phyloP scores from a whole-genome alignment of 2,329 filamentous ascomycete species.

The Diaporthe humulicola region DNA sequence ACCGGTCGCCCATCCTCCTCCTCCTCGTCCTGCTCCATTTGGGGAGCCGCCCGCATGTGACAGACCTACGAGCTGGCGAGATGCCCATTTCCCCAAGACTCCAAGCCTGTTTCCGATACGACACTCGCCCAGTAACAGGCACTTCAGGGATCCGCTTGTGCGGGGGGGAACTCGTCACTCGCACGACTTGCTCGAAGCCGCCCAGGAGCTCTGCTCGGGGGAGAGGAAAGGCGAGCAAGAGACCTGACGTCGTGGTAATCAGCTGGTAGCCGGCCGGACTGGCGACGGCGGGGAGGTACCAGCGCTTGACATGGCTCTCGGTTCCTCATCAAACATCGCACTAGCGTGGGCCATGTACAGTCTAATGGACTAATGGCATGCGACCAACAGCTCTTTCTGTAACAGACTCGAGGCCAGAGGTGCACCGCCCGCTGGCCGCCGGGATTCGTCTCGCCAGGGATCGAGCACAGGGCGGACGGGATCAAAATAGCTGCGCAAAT shows the following conservation, averaged over 20 bases:
- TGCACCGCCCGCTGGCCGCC: conserved; percentile 15
- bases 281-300: conserved; percentile 1
- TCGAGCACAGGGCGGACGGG: neutral
- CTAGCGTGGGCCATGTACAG: conserved; percentile 10
- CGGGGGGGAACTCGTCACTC: conserved; percentile 15
- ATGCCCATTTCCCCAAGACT: conserved; percentile 24
- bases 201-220: conserved; percentile 14
- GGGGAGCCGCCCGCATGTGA: conserved; percentile 25
- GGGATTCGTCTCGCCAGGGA: conserved; percentile 19
- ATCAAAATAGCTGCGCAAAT: conserved; percentile 33
- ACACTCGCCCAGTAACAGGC: conserved; percentile 20
- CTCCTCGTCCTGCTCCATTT: neutral
- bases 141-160: conserved; percentile 17
- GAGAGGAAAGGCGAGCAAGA: conserved; percentile 24
- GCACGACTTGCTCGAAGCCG: conserved; percentile 16
- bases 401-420: conserved; percentile 27
- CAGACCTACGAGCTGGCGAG: conserved; percentile 19
- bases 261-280: conserved; percentile 14
- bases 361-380: conserved; percentile 27
- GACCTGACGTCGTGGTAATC: conserved; percentile 27
- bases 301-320: conserved; percentile 1
- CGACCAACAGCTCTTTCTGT: conserved; percentile 29
- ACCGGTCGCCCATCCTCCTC: conserved; percentile 25
- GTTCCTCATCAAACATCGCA: conserved; percentile 21
- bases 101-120: conserved; percentile 15